A percentile compares a stretch with the other conserved stretches of the same genome.
These are phyloP conservation scores for Suillus hirtellus DNA, from an alignment of 768 basidiomycete species.

Conservation along the genomic window DNA sequence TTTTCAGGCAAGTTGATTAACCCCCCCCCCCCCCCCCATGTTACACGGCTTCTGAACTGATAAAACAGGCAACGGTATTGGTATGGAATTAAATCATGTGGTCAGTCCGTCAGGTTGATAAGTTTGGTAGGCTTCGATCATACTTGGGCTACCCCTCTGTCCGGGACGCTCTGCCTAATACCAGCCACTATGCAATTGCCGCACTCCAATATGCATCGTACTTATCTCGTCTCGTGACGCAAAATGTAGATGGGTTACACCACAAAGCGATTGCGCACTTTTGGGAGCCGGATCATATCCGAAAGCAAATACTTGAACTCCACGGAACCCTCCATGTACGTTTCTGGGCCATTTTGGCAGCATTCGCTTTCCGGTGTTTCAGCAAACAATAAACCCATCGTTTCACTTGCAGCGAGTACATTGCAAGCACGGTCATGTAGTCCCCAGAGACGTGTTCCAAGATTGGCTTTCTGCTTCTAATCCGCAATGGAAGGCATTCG, in stretches of 20 bases:
- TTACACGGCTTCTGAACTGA: slow-evolving; percentile 3
- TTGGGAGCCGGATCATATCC: slow-evolving; percentile 37
- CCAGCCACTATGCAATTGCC: slow-evolving; percentile 85
- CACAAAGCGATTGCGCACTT: slow-evolving; percentile 66
- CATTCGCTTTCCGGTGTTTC: neutral
- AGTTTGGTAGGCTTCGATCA: slow-evolving; percentile 54
- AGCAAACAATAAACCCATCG: slow-evolving; percentile 17
- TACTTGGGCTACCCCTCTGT: slow-evolving; percentile 88
- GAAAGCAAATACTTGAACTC: slow-evolving; percentile 67
- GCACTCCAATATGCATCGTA: slow-evolving; percentile 73
- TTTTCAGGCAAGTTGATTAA: slow-evolving; percentile 58
- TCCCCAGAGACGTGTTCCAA: slow-evolving; percentile 71
- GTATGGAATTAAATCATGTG: slow-evolving; percentile 29
- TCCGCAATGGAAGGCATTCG: slow-evolving; percentile 74
- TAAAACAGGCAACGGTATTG: slow-evolving; percentile 80
- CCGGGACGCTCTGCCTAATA: slow-evolving; percentile 80
- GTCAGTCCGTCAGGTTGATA: neutral
- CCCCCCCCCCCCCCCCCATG: slow-evolving; percentile 3
- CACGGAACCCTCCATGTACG: slow-evolving; percentile 86
- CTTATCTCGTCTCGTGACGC: slow-evolving; percentile 71
- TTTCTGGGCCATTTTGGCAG: slow-evolving; percentile 9
- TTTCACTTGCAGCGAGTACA: slow-evolving; percentile 60
- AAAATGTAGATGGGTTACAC: slow-evolving; percentile 95
- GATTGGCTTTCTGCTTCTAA: slow-evolving; percentile 69
- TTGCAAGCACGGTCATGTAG: slow-evolving; percentile 72